A percentile compares a stretch with the other conserved stretches of the same genome.
phyloP scores from a whole-genome alignment of 1,284 basidiomycete genomes.

The Leucoagaricus sp. region DNA sequence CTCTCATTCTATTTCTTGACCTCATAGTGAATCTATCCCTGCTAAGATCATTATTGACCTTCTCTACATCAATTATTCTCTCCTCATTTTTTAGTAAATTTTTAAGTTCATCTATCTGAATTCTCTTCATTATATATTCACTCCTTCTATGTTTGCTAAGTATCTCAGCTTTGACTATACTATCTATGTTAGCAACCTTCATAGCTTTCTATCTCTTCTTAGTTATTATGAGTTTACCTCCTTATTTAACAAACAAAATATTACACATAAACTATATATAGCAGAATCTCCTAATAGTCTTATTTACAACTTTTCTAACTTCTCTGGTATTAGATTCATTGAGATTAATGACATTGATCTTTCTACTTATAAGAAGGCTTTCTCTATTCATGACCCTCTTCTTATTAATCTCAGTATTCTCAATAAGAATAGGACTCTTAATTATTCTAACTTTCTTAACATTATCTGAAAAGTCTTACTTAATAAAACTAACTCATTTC shows the following conservation, averaged over 20 bases:
- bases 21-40: no score
- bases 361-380: neutral
- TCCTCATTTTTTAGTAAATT: no score
- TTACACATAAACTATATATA: neutral
- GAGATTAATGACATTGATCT: neutral
- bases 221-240: neutral
- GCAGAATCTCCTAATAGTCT: neutral
- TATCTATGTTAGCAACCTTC: neutral
- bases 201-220: neutral
- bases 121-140: no score
- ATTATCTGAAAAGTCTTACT: no score
- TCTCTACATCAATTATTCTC: no score
- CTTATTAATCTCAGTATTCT: neutral
- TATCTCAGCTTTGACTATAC: no score
- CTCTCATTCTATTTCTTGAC: neutral
- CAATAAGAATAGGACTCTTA: neutral
- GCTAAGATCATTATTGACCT: no score
- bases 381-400: neutral
- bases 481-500: no score
- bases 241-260: neutral
- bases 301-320: neutral
- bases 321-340: neutral
- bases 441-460: neutral
- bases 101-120: no score
- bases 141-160: no score